These are phyloP conservation scores for Metarhizium guizhouense DNA, from an alignment of 2,329 filamentous ascomycete genomes.

Conservation along the genomic window DNA sequence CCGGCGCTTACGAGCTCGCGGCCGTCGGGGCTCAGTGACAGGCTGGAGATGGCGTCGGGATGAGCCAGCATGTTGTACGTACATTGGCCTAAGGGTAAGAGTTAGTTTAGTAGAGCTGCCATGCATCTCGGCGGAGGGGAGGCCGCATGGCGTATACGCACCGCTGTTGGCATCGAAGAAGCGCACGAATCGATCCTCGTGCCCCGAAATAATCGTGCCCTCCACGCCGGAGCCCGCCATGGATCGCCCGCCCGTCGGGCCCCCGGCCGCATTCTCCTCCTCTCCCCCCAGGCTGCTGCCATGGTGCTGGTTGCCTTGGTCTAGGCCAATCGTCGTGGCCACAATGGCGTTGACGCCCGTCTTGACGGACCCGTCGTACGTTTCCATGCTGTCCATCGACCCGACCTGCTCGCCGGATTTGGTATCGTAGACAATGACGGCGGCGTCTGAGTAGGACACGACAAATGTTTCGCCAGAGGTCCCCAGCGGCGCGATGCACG, in stretches of 20 bases:
- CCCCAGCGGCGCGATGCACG: conserved; percentile 86
- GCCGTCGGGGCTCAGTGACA: conserved; percentile 88
- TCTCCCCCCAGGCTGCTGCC: conserved; percentile 58
- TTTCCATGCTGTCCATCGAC: conserved; percentile 87
- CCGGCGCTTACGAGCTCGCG: conserved; percentile 91
- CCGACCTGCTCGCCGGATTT: conserved; percentile 85
- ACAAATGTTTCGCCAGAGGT: conserved; percentile 79
- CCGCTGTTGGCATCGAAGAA: conserved; percentile 99
- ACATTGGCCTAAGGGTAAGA: conserved; percentile 71
- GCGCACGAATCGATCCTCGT: conserved; percentile 91
- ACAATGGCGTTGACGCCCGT: conserved; percentile 88
- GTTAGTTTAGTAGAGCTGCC: background rate
- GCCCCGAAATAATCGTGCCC: conserved; percentile 89
- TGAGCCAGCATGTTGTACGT: conserved; percentile 99
- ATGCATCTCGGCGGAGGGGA: background rate
- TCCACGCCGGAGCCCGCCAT: conserved; percentile 72
- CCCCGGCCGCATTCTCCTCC: conserved; percentile 57
- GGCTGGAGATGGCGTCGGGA: conserved; percentile 80
- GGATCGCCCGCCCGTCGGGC: conserved; percentile 63
- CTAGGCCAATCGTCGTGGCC: conserved; percentile 74
- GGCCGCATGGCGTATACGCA: conserved; percentile 41
- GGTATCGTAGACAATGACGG: conserved; percentile 87
- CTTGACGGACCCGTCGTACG: conserved; percentile 72
- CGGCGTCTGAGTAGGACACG: conserved; percentile 84
- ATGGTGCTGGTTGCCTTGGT: conserved; percentile 50